Evolutionary conservation across 2,329 filamentous ascomycete species (phyloP).

Genomic region (Phyllosticta citribraziliensis): DNA sequence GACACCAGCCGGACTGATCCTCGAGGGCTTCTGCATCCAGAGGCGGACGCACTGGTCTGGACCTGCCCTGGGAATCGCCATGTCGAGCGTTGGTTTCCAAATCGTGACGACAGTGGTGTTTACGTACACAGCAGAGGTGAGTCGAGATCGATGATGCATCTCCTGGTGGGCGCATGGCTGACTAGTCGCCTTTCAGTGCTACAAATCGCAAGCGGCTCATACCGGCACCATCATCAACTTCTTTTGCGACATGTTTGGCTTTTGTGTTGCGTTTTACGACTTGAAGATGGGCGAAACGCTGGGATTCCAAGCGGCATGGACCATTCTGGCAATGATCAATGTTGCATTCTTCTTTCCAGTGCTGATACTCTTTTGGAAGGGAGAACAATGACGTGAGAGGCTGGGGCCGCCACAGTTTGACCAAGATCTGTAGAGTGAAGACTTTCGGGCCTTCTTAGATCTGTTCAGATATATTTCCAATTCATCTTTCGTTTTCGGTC

Average conservation of each 20-base stretch:
- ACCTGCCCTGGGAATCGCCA: not conserved
- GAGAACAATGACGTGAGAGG: not conserved
- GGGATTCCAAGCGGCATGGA: conserved; percentile 3
- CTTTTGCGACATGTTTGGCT: not conserved
- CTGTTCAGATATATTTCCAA: no score
- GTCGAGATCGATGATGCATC: not conserved
- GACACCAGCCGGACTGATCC: not conserved
- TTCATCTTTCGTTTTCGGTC: no score
- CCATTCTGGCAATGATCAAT: not conserved
- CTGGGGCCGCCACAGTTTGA: not conserved
- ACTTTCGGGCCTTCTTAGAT: no score
- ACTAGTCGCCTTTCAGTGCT: not conserved
- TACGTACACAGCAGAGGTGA: conserved; percentile 1
- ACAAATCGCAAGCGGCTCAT: not conserved
- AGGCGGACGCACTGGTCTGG: conserved; percentile 1
- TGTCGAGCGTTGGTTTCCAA: conserved; percentile 3
- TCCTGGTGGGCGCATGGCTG: not conserved
- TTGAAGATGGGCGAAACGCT: not conserved
- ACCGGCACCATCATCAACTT: not conserved
- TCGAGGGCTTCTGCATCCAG: not conserved
- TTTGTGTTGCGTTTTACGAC: not conserved
- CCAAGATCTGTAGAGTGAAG: not conserved
- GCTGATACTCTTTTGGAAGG: not conserved
- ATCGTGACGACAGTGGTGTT: conserved; percentile 4
- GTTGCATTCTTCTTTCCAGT: conserved; percentile 2